Evolutionary conservation across 352 stramenopile genomes (phyloP), one percentile per base, ranked within the genome.

Genomic region (Blastocystis hominis): DNA sequence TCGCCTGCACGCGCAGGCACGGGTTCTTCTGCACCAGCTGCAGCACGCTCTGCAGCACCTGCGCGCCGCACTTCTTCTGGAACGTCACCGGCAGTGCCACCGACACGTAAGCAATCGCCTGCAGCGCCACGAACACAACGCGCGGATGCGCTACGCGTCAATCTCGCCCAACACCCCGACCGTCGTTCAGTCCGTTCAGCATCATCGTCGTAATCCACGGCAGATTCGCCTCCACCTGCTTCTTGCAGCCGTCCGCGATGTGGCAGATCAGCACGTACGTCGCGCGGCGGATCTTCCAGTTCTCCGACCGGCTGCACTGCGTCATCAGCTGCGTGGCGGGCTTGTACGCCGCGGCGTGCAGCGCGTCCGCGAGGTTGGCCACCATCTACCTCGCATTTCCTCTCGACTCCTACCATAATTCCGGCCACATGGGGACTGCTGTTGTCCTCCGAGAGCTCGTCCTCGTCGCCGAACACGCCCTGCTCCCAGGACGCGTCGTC

Each of bases 241-340:
- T 78, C 68, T 78, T 78, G 2, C 68, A 78, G 46, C 68, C 68
- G 24, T 78, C 68, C 5, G 68, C 38, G 36, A 78, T 78, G 42
- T 78, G 34, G 40, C 40, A 44, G 38, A 78, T 53, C 68, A 78
- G 40, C 24, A 50, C 47, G 44, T 78, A 78, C 68, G 47, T 50
- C 10, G 24, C 42, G 34, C 68, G 68, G 46, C 68, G 68, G 15
- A 56, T 61, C 68, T 78, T 78, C 68, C 68, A 78, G 44, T 78
- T 30, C 5, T 34, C 10, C 42, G 36, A 56, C 6, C 68, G 68
- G 30, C 36, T 56, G 47, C 68, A 78, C 42, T 78, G 42, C 30
- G 42, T 44, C 5, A 78, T 56, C 17, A 78, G 53, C 68, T 78
- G 68, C 68, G 47, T 78, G 0, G 47, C 47, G 0, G 68, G 68